phyloP scores from a whole-genome alignment of 768 basidiomycete species.

The Mycena pura region DNA sequence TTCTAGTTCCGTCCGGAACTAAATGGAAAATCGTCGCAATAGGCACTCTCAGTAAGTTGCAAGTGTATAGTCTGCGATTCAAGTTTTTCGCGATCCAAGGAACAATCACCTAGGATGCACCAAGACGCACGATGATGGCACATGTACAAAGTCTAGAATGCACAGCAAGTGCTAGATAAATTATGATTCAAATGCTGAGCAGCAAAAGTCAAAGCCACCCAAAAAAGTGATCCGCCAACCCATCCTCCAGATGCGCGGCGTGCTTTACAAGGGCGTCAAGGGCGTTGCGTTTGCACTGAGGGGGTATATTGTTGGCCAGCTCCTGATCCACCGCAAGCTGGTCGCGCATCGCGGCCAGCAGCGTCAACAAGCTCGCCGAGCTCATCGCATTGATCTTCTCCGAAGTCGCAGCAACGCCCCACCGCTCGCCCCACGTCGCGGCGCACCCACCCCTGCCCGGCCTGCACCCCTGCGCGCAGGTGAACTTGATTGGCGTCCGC shows the following conservation, averaged over 20 bases:
- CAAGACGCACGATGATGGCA: too few species aligned
- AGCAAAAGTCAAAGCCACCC: constrained; percentile 22
- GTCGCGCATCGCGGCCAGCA: constrained; percentile 41
- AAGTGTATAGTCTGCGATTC: too few species aligned
- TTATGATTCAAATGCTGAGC: too few species aligned
- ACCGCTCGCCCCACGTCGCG: constrained; percentile 40
- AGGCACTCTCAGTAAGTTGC: too few species aligned
- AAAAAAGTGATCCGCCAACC: constrained; percentile 38
- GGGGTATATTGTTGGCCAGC: constrained; percentile 32
- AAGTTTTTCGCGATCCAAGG: too few species aligned
- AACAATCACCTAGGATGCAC: too few species aligned
- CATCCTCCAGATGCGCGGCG: constrained; percentile 27
- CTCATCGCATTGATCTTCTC: constrained; percentile 38
- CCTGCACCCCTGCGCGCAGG: constrained; percentile 31
- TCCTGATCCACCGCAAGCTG: constrained; percentile 42
- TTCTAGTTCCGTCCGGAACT: too few species aligned
- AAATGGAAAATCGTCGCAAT: too few species aligned
- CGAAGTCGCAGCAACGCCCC: constrained; percentile 41
- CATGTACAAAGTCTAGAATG: too few species aligned
- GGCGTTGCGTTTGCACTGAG: constrained; percentile 41
- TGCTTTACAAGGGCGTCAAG: constrained; percentile 30
- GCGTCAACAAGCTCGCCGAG: constrained; percentile 40
- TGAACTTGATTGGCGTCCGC: constrained; percentile 36
- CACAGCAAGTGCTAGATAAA: too few species aligned
- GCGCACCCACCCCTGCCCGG: constrained; percentile 37